Evolutionary conservation across 148 eudicot genomes (phyloP), one percentile per base, ranked within the genome.

Genomic region (Dianthus caryophyllus): DNA sequence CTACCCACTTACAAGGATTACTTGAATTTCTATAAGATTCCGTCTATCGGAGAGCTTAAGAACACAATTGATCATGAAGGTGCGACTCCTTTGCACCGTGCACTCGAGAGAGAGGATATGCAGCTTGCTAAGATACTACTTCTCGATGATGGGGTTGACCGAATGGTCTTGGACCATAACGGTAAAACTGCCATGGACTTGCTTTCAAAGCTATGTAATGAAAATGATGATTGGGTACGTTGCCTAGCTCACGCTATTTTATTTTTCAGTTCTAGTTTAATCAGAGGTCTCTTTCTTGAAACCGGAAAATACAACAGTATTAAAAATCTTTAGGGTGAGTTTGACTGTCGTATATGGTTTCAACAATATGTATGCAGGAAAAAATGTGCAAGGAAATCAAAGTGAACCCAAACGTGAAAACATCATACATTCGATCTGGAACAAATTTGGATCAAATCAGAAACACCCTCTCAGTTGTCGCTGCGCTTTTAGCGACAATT

Each of bases 401-500:
- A 20, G 39, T 65, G 25, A 6, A 46, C 48, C 70, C 70, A 17
- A 0, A 17, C 12, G n/a, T 49, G 21, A 66, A n/a, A 57, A 31
- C 57, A 21, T 15, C 58, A 56, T 73, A 56, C 12, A 1, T 65
- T 30, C 58, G 44, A 20, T 11, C 16, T 1, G 29, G 15, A 9
- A 48, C 31, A 0, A 36, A 67, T 16, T n/a, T 67, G 26, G 69
- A 17, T 5, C 63, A 67, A 33, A 11, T 72, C 5, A n/a, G 71
- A 61, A 15, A 36, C 6, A 72, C 62, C 16, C 30, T 76, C 5
- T 68, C 69, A 0, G 71, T 73, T n/a, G 67, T 52, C 13, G 71
- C 77, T 16, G 67, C 71, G 2, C 71, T 73, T 2, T 60, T 73
- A 31, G 46, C 60, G 5, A 73, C 77, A 62, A 67, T 73, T 15